Conservation (phyloP, 495 filamentous ascomycete species). For the Hamigera avellanea region DNA sequence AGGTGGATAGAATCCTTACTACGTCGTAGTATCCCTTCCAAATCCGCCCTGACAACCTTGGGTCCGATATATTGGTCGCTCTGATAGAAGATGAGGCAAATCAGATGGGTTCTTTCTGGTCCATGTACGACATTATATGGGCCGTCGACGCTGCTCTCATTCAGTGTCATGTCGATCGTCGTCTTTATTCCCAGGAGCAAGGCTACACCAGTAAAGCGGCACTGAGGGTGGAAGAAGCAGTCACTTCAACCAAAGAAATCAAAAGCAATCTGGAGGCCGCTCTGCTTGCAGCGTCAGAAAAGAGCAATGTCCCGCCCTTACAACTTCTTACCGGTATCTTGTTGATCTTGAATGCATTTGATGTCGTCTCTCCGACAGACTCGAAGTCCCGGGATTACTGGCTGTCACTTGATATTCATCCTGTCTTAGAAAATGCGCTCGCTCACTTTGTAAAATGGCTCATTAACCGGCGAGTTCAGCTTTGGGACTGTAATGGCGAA, state of each 20-base stretch:
- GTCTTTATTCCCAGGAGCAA: constrained; percentile 13
- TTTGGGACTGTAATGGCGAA: constrained; percentile 20
- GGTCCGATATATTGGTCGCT: constrained; percentile 11
- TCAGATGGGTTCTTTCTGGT: constrained; percentile 8
- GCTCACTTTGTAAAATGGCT: constrained; percentile 14
- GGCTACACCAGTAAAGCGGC: constrained; percentile 7
- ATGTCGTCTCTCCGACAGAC: constrained; percentile 9
- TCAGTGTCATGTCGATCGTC: constrained; percentile 17
- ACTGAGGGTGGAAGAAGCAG: constrained; percentile 10
- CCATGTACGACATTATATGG: constrained; percentile 13
- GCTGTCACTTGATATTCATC: constrained; percentile 8
- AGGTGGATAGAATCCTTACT: constrained; percentile 3
- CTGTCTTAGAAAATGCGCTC: constrained; percentile 6
- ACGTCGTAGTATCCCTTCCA: constrained; percentile 11
- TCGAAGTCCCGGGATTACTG: constrained; percentile 12
- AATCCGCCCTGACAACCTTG: constrained; percentile 8
- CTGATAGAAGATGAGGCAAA: constrained; percentile 9
- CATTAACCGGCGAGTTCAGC: constrained; percentile 17
- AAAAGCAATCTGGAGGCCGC: constrained; percentile 11
- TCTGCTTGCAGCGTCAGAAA: constrained; percentile 12
- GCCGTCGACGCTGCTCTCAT: constrained; percentile 13
- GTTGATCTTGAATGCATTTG: constrained; percentile 9
- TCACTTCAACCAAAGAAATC: constrained; percentile 7
- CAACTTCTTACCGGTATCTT: constrained; percentile 11
- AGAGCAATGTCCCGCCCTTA: constrained; percentile 10